Conservation (phyloP, 2,329 filamentous ascomycete genomes). For the Neonectria ditissima region DNA sequence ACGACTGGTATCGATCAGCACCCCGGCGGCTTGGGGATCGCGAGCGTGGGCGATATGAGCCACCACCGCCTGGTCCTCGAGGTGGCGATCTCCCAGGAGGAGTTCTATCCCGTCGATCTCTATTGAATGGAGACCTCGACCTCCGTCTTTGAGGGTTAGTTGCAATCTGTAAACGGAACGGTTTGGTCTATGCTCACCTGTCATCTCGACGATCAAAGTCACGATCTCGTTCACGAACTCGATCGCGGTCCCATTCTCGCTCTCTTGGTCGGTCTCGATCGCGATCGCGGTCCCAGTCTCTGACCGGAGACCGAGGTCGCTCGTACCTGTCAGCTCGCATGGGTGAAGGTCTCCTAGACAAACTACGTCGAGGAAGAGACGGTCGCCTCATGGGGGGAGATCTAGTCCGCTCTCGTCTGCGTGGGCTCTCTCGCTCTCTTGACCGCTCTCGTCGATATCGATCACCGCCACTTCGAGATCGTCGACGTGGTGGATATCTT, state of each 20-base stretch:
- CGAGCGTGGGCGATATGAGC: constrained; percentile 65
- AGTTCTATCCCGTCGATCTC: constrained; percentile 57
- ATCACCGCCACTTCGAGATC: constrained; percentile 57
- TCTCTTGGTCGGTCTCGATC: constrained; percentile 47
- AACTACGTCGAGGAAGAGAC: constrained; percentile 54
- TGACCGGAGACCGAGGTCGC: constrained; percentile 52
- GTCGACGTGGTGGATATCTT: constrained; percentile 55
- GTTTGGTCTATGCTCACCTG: constrained; percentile 44
- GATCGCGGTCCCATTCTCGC: constrained; percentile 46
- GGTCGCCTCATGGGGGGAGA: constrained; percentile 53
- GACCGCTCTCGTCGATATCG: constrained; percentile 58
- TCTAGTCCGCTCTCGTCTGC: constrained; percentile 52
- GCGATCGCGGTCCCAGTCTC: constrained; percentile 52
- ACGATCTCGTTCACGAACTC: constrained; percentile 49
- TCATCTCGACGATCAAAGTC: constrained; percentile 58
- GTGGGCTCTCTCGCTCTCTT: constrained; percentile 54
- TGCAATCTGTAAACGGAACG: background rate
- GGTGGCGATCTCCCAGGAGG: constrained; percentile 46
- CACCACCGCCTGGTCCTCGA: constrained; percentile 48
- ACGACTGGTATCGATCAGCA: constrained; percentile 57
- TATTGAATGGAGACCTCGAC: constrained; percentile 65
- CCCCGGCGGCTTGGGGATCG: constrained; percentile 63
- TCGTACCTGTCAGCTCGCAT: constrained; percentile 53
- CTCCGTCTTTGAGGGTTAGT: constrained; percentile 57
- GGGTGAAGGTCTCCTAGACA: constrained; percentile 52